phyloP scores from a whole-genome alignment of 106 monocot genomes.

The Dioscorea alata region DNA sequence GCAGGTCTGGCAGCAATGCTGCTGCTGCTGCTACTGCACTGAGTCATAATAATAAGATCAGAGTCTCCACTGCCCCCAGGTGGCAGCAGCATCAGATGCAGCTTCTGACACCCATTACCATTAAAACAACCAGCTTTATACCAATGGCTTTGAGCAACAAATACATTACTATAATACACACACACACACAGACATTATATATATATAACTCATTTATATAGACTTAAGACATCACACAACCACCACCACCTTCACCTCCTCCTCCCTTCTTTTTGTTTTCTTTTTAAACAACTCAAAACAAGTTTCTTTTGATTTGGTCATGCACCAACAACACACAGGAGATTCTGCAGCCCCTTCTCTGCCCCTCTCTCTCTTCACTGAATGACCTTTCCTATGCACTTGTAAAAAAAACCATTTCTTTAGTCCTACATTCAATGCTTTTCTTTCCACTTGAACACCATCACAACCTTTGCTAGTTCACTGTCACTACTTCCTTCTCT shows the following conservation, averaged over 20 bases:
- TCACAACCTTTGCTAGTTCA: neutral
- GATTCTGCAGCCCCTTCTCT: slow-evolving; percentile 75
- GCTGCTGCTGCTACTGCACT: neutral
- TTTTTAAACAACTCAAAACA: too few species aligned
- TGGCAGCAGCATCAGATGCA: slow-evolving; percentile 26
- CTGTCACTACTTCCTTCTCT: neutral
- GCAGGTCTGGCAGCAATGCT: slow-evolving; percentile 3
- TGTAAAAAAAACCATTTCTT: slow-evolving; percentile 4
- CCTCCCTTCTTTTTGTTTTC: neutral
- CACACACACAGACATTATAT: neutral
- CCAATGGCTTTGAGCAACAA: neutral
- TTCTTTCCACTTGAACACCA: neutral
- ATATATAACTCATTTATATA: too few species aligned
- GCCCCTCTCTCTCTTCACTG: slow-evolving; percentile 47
- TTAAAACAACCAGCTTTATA: slow-evolving; percentile 6
- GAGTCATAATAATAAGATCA: slow-evolving; percentile 27
- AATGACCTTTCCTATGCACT: slow-evolving; percentile 59
- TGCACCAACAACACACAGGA: slow-evolving; percentile 42
- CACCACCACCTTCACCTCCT: neutral
- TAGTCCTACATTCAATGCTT: neutral
- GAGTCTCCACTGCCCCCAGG: slow-evolving; percentile 19
- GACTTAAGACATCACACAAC: neutral
- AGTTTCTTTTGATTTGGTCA: slow-evolving; percentile 18
- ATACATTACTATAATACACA: neutral
- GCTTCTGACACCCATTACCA: slow-evolving; percentile 14